Percentiles rank a stretch among this genome's conserved stretches.
Evolutionary conservation across 345 rosid genomes (phyloP).

Genomic region (Euclidium syriacum): DNA sequence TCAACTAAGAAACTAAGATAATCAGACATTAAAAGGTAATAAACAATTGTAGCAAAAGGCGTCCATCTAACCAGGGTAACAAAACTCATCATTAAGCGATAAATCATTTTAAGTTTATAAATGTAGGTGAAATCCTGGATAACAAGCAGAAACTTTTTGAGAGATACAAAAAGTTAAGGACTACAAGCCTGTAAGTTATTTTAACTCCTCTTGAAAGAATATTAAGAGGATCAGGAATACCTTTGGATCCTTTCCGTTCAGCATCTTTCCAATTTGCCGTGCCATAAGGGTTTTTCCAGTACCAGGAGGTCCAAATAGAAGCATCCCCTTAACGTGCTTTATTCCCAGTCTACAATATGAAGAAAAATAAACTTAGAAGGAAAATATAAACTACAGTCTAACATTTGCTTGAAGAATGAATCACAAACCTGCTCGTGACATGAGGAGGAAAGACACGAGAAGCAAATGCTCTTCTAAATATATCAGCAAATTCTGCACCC

Average conservation of each 20-base stretch:
- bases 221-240: conserved; percentile 34
- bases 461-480: conserved; percentile 98
- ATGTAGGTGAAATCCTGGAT: not conserved
- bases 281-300: conserved; percentile 99
- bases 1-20: not conserved
- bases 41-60: not conserved
- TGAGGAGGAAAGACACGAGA: conserved; percentile 98
- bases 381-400: conserved; percentile 3
- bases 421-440: conserved; percentile 75
- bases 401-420: conserved; percentile 16
- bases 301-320: conserved; percentile 98
- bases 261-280: conserved; percentile 98
- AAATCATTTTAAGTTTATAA: not conserved
- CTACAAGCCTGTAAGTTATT: conserved; percentile 1
- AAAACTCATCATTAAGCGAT: not conserved
- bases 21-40: not conserved
- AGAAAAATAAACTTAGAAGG: conserved; percentile 13
- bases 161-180: not conserved
- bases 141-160: not conserved
- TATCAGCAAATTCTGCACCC: conserved; percentile 97
- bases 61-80: not conserved
- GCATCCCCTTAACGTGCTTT: conserved; percentile 97
- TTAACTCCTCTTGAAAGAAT: not conserved
- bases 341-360: conserved; percentile 82
- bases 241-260: conserved; percentile 99